Percentiles rank a stretch among this genome's conserved stretches.
Evolutionary conservation across 2,329 filamentous ascomycete species (phyloP).

Genomic region (Paecilomyces niveus): DNA sequence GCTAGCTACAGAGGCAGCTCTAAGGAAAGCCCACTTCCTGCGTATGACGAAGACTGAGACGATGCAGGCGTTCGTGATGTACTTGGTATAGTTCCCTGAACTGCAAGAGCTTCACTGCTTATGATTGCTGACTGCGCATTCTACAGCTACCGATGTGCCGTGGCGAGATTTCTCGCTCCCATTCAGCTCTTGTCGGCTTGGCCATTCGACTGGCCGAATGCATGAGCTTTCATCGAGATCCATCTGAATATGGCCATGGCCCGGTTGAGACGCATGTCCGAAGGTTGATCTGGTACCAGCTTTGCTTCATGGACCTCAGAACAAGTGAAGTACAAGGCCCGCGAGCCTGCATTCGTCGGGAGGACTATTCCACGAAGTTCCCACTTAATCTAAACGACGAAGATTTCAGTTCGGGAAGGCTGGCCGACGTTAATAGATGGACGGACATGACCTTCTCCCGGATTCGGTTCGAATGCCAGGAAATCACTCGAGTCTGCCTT

Average conservation of each 20-base stretch:
- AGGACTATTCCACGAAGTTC: constrained; percentile 68
- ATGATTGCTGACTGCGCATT: neutral
- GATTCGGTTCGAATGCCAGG: constrained; percentile 65
- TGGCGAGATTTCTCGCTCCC: constrained; percentile 63
- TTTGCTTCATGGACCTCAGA: constrained; percentile 68
- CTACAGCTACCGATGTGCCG: constrained; percentile 62
- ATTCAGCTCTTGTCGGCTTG: constrained; percentile 65
- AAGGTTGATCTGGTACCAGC: constrained; percentile 67
- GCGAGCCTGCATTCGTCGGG: constrained; percentile 61
- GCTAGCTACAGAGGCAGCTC: constrained; percentile 58
- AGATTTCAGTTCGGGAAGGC: constrained; percentile 45
- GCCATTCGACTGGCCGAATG: constrained; percentile 69
- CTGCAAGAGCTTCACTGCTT: neutral
- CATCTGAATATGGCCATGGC: constrained; percentile 57
- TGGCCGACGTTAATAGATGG: constrained; percentile 49
- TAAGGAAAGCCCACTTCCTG: constrained; percentile 64
- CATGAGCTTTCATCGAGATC: constrained; percentile 69
- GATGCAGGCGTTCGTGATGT: constrained; percentile 70
- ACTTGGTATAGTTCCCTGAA: constrained; percentile 47
- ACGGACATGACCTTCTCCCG: constrained; percentile 62
- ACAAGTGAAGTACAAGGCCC: constrained; percentile 70
- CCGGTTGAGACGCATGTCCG: constrained; percentile 65
- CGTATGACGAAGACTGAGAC: constrained; percentile 66
- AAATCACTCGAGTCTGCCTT: constrained; percentile 66
- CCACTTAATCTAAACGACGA: constrained; percentile 64